Base-by-base conservation (phyloP, 495 filamentous ascomycete species). In the Antarctomyces pellizariae region DNA sequence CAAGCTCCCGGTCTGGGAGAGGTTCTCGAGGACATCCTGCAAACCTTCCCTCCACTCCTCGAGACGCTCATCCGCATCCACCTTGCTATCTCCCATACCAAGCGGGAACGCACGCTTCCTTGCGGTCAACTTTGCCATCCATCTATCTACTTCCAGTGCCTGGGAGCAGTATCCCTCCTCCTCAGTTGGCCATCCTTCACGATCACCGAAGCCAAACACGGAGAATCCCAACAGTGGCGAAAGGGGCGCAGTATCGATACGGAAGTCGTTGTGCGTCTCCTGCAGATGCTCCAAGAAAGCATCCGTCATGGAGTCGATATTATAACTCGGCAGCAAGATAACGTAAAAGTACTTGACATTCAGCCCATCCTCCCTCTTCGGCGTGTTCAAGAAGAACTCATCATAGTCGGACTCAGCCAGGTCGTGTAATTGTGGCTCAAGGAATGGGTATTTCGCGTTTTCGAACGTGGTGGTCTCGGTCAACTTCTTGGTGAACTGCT, bases 191-290 rank as follows among this genome's bases (percentile, higher is more conserved):
- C 84, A 95, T 23, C 73, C 79, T 43, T 83, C 75, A 30, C 63
- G 65, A 43, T 95, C 84, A 11, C 84, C 84, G 37, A 92, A 71
- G 0, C 84, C 84, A 55, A 93, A 93, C 2, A 95, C 84, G 0
- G 74, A 75, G 40, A 89, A 95, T 7, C 84, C 84, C 3, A 78
- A 53, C 20, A 93, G 48, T 6, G 50, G 50, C 0, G 71, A 70
- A 22, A 95, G 46, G 0, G 86, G 73, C 1, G 75, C 71, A 0
- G 80, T 91, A 44, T 92, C 80, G 33, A 95, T 86, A 11, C 84
- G 69, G 51, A 93, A 93, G 46, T 95, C 84, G 49, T 93, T 60
- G 40, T 93, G 83, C 0, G 80, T 95, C 39, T 95, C 84, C 38
- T 70, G 56, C 7, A 95, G 48, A 46, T 93, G 78, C 26, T 68